Evolutionary conservation across 2,329 filamentous ascomycete species (phyloP), one percentile per base, ranked within the genome.

Genomic region (Cytospora leucostoma): DNA sequence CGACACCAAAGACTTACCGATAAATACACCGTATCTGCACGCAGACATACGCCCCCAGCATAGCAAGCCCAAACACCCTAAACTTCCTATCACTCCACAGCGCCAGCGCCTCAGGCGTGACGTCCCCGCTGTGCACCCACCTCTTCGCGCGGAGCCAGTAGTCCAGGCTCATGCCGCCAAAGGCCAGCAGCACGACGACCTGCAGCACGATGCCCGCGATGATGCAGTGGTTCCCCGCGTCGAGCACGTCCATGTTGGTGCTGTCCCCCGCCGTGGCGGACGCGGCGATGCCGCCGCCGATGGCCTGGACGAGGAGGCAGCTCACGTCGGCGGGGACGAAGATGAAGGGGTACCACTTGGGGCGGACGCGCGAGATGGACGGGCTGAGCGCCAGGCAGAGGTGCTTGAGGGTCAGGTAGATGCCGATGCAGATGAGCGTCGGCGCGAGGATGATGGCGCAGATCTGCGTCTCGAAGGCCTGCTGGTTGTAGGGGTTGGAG

Each of bases 331-430:
- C 82, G 59, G 82, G 81, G n/a, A 86, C 80, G 74, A 86, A 87
- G 74, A 86, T 74, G 69, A 79, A 77, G 4, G 84, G 84, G 71
- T 84, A 86, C 68, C 78, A 77, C n/a, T 72, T 74, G 19, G 84
- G 80, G 4, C 76, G 76, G 62, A 86, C 69, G 66, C 81, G 80
- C n/a, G 83, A 85, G 59, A 84, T 75, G 44, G 68, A 51, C 10
- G 83, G 79, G 72, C 76, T 78, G 65, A 85, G 76, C 54, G 78
- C 73, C 38, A 83, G 74, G 63, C 81, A 78, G 67, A 84, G 73
- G 76, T 87, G 85, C 72, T 87, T 86, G 64, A 88, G 81, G 4
- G 83, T 87, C 33, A 89, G 80, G 76, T 88, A 89, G 73, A 88
- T 82, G 70, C 79, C 81, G 67, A 85, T 84, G 74, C 84, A 86